Base-by-base conservation (phyloP, 2,329 filamentous ascomycete genomes). In the Diaporthe ilicicola region DNA sequence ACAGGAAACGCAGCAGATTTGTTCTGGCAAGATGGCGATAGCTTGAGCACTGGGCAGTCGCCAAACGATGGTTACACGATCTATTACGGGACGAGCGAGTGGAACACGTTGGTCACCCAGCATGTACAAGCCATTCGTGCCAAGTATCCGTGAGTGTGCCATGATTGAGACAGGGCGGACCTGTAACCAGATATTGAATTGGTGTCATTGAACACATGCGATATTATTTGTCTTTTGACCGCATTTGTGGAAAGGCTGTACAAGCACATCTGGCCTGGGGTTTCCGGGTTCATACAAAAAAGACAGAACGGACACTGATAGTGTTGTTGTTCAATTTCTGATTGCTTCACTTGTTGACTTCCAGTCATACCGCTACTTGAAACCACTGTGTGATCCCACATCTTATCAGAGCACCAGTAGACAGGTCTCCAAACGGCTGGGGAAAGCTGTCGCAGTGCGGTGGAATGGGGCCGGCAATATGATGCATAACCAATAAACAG, bases 11-110 rank as follows among this genome's bases (percentile, higher is more conserved):
- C 64, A 3, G 72, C 39, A 17, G 72, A 73, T 24, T 34, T 66
- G 7, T 73, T 73, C 27, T 73, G 72, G 70, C 72, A 73, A 29
- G 37, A 50, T 22, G 72, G 72, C 22, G 70, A 69, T 32, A 68
- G 27, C 17, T 53, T 73, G 19, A 69, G 67, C 50, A 70, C 51
- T 39, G 59, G 69, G 17, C 69, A 73, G 55, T 66, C 71, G 22
- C 42, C 55, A 1, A 51, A 73, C 7, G 72, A 73, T 37, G 72
- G 72, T 8, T 69, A 73, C 27, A 73, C 71, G 22, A 59, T 73
- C 13, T 73, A 55, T 42, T 71, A 71, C 29, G 59, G 65, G 7
- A 22, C 34, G 1, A 50, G 50, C 46, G 61, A 73, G 32, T 73
- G 69, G 64, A 50, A 51, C 44, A 69, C 69, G 3, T 48, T 73